phyloP scores from a whole-genome alignment of 1,139 yeast genomes.

The Protomyces gravidus region DNA sequence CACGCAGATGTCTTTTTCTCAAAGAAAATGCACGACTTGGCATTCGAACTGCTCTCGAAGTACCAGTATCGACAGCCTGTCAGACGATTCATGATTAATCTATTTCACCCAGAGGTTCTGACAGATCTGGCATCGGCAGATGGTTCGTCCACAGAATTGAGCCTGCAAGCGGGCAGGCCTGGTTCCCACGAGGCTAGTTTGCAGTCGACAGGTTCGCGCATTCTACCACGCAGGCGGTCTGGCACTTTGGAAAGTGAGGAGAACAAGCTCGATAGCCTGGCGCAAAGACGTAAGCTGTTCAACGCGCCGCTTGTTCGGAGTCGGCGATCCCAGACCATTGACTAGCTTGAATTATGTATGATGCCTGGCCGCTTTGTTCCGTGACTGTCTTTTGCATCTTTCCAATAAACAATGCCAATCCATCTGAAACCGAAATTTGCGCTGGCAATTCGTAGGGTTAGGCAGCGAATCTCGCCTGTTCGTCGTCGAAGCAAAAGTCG shows the following conservation, averaged over 20 bases:
- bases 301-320: not conserved
- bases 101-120: slow-evolving; percentile 43
- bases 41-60: slow-evolving; percentile 59
- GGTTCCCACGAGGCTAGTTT: not conserved
- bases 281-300: not conserved
- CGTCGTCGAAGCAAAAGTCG: too few relatives aligned
- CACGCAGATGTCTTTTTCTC: slow-evolving; percentile 57
- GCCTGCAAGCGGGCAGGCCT: not conserved
- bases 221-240: not conserved
- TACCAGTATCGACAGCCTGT: slow-evolving; percentile 63
- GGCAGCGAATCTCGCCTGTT: not conserved
- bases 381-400: not conserved
- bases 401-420: not conserved
- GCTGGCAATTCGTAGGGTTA: not conserved
- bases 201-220: not conserved
- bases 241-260: not conserved
- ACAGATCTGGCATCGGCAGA: not conserved
- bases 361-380: not conserved
- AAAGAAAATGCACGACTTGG: slow-evolving; percentile 54
- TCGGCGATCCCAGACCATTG: not conserved
- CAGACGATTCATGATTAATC: slow-evolving; percentile 63
- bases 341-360: not conserved
- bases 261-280: not conserved
- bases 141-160: not conserved
- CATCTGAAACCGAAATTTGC: not conserved